Conservation (phyloP, 2,329 filamentous ascomycete species). For the Knoxdaviesia capensis region DNA sequence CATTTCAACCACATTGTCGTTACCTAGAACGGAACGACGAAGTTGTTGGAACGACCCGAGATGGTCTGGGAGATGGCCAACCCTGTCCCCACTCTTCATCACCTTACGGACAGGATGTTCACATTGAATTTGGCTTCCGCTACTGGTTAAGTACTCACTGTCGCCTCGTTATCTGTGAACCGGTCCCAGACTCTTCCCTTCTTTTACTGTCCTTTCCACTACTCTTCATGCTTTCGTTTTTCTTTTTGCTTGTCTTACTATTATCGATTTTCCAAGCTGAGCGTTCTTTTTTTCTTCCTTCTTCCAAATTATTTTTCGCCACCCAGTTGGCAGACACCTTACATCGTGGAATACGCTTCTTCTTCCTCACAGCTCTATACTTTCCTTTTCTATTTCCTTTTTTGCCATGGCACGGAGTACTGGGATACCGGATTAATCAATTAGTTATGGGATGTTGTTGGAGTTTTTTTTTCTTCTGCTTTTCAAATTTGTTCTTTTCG, state of each 20-base stretch:
- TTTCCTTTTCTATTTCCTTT: background rate
- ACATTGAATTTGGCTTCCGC: background rate
- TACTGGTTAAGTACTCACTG: background rate
- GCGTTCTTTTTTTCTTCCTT: constrained; percentile 3
- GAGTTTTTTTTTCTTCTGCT: too few relatives aligned
- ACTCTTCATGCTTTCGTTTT: background rate
- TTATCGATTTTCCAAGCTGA: background rate
- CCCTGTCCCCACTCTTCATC: background rate
- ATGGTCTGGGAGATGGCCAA: background rate
- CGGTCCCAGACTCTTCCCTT: background rate
- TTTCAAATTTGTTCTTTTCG: too few relatives aligned
- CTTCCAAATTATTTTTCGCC: constrained; percentile 9
- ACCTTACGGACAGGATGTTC: background rate
- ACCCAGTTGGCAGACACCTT: background rate
- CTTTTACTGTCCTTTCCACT: background rate
- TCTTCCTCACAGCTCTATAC: background rate
- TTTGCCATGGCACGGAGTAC: background rate
- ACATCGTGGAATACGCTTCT: background rate
- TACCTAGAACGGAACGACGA: constrained; percentile 22
- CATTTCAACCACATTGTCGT: constrained; percentile 67
- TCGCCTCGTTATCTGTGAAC: background rate
- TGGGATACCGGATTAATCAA: too few relatives aligned
- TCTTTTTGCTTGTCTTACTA: background rate
- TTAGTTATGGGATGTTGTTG: too few relatives aligned
- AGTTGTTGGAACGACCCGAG: too few relatives aligned